Conservation (phyloP, 306 rosid species). For the Erythrophleum fordii region DNA sequence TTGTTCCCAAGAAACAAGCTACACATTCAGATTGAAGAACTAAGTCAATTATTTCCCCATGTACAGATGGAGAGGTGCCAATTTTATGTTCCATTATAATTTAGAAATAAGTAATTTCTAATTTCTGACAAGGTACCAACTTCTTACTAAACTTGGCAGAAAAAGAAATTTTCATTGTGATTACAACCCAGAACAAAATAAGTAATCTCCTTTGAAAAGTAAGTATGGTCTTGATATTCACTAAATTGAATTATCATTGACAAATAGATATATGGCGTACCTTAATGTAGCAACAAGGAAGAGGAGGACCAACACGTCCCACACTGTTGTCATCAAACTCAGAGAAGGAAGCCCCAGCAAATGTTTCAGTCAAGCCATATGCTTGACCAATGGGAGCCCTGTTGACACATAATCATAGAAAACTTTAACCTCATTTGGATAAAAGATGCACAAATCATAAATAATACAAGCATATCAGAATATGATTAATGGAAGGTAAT, state of each 20-base stretch:
- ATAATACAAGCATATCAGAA: background rate
- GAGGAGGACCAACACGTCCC: conserved; percentile 98
- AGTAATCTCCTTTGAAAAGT: background rate
- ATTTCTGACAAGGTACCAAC: conserved; percentile 13
- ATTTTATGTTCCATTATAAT: conserved; percentile 16
- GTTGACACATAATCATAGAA: conserved; percentile 30
- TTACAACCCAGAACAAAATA: conserved; percentile 10
- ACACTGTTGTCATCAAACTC: conserved; percentile 82
- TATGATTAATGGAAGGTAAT: background rate
- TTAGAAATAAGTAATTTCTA: conserved; percentile 12
- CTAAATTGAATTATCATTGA: background rate
- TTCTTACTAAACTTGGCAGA: conserved; percentile 12
- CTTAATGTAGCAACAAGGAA: conserved; percentile 82
- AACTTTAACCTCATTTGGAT: conserved; percentile 32
- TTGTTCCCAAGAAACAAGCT: conserved; percentile 97
- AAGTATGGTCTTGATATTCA: background rate
- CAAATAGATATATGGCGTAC: conserved; percentile 39
- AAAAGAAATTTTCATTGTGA: background rate
- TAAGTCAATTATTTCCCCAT: conserved; percentile 21
- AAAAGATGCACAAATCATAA: background rate
- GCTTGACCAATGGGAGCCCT: conserved; percentile 97
- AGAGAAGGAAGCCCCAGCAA: conserved; percentile 94
- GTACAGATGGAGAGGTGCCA: conserved; percentile 6
- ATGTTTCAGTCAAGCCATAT: conserved; percentile 97
- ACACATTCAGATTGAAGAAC: conserved; percentile 43